Base-by-base conservation (phyloP, 2,329 filamentous ascomycete genomes). In the Ascochyta clinopodiicola region DNA sequence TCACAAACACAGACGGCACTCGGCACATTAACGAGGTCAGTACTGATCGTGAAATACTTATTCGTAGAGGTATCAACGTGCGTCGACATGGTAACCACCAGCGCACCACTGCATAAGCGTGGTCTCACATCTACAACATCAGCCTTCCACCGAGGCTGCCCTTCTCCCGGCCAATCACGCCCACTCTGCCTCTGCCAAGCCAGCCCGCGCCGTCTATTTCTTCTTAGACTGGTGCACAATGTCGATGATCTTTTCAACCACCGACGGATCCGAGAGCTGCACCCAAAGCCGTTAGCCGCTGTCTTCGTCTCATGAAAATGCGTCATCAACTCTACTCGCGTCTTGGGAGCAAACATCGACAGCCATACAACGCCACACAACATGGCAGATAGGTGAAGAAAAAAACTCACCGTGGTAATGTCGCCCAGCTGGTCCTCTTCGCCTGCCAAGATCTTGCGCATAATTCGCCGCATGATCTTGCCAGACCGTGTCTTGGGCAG, bases 371-470 rank as follows among this genome's bases (percentile, higher is more conserved):
- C 59, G 51, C 17, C 12, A n/a, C 13, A 15, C 10, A 22, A 13
- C 3, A 17, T 4, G 12, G 13, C 54, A 51, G 52, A 56, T 40
- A 46, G 42, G 29, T 48, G 55, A 36, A 53, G 42, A 2, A 13
- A 45, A 15, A 34, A 22, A 34, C 89, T 81, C 83, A 96, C 91
- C 64, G 95, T 98, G 19, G 90, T 91, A 32, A 84, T 96, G 73
- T 99, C 95, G 68, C 95, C 95, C 49, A 99, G 83, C 79, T 96
- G 93, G 76, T 99, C 95, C 79, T 97, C 94, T 82, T 99, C 95
- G 32, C 94, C 94, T 15, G 93, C 93, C 66, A 99, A 79, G 72
- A 99, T 96, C 91, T 99, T 99, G 70, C 95, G 86, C 81, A 99
- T 79, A 73, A 99, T 96, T 62, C 95, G 88, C 61, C 95, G 86